Conservation (phyloP, 495 filamentous ascomycete genomes). For the Tuber microsphaerosporum region DNA sequence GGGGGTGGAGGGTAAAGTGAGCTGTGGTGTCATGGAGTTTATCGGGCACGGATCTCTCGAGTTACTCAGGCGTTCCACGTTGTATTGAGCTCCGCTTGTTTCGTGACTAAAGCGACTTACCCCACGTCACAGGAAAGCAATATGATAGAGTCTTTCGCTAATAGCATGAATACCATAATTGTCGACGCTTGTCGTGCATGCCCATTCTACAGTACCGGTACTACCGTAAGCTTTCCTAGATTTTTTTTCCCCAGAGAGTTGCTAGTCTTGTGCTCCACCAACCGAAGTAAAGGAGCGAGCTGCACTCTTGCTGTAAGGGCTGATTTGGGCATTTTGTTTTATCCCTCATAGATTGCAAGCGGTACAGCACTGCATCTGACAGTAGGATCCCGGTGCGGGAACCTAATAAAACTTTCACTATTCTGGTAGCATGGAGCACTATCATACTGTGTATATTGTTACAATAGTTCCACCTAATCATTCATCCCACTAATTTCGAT, state of each 20-base stretch:
- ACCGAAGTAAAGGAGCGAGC: background rate
- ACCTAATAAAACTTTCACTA: background rate
- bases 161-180: background rate
- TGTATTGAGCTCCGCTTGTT: background rate
- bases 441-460: too few relatives aligned
- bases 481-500: too few relatives aligned
- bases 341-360: background rate
- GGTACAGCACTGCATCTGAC: background rate
- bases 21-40: background rate
- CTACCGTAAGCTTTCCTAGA: background rate
- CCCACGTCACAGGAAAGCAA: background rate
- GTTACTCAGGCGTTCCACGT: background rate
- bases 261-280: background rate
- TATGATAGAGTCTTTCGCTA: background rate
- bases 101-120: background rate
- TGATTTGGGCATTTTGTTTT: background rate
- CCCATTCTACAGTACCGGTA: background rate
- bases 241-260: background rate
- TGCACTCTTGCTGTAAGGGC: background rate
- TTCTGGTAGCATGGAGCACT: background rate
- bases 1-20: background rate
- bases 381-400: background rate
- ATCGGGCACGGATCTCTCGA: background rate
- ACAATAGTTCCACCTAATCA: too few relatives aligned
- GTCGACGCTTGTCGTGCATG: background rate